phyloP scores from a whole-genome alignment of 176 grass and related monocot genomes.

The Oryza punctata region DNA sequence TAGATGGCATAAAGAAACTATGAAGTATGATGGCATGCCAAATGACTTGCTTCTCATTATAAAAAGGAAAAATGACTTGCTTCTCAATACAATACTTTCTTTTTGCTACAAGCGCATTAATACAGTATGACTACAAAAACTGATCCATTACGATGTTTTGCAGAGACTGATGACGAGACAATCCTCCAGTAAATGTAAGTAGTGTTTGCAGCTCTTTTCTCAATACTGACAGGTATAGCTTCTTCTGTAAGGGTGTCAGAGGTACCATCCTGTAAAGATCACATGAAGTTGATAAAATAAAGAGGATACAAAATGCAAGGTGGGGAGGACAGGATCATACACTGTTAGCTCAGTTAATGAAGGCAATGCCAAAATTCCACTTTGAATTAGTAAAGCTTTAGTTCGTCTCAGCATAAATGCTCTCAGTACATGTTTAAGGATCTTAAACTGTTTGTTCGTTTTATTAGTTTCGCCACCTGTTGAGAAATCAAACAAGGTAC shows the following conservation, averaged over 20 bases:
- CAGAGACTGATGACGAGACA: conserved; percentile 71
- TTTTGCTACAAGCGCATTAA: conserved; percentile 34
- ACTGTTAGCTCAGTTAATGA: conserved; percentile 88
- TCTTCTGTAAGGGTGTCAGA: conserved; percentile 79
- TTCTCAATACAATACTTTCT: conserved; percentile 14
- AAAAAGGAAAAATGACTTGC: neutral
- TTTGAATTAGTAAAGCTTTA: conserved; percentile 77
- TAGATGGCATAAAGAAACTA: conserved; percentile 21
- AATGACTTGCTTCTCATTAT: neutral
- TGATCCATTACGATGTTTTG: conserved; percentile 84
- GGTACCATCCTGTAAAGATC: conserved; percentile 70
- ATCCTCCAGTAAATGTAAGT: conserved; percentile 73
- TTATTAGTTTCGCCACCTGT: conserved; percentile 62
- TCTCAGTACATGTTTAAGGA: conserved; percentile 77
- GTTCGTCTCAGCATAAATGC: conserved; percentile 95
- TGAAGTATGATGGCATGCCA: neutral
- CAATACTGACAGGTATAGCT: conserved; percentile 81
- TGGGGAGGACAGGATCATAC: conserved; percentile 46
- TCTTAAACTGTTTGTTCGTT: conserved; percentile 71
- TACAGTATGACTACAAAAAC: conserved; percentile 27
- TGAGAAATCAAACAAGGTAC: conserved; percentile 31
- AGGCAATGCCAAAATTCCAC: conserved; percentile 70
- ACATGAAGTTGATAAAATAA: conserved; percentile 27
- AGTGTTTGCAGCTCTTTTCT: conserved; percentile 88
- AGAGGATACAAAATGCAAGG: conserved; percentile 17